Evolutionary conservation across 768 basidiomycete genomes (phyloP).

Genomic region (Cyathus striatus): DNA sequence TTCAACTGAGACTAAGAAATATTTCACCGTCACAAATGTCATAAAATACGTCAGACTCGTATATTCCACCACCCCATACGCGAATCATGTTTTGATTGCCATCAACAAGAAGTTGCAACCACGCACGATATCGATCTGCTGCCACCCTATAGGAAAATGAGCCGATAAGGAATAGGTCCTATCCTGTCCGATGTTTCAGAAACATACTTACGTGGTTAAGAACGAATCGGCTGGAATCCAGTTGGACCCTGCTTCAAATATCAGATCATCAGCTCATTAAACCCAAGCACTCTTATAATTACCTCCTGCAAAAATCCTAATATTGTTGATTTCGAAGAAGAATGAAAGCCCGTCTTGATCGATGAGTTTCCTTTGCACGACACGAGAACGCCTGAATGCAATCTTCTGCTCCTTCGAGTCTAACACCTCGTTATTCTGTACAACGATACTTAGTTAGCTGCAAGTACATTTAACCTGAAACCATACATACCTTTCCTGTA

Average conservation of each 20-base stretch:
- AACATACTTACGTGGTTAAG: slow-evolving; percentile 73
- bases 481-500: slow-evolving; percentile 42
- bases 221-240: slow-evolving; percentile 96
- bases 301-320: slow-evolving; percentile 87
- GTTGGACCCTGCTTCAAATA: slow-evolving; percentile 55
- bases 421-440: slow-evolving; percentile 44
- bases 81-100: slow-evolving; percentile 93
- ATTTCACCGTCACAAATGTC: slow-evolving; percentile 72
- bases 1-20: no score
- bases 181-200: background rate
- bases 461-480: background rate
- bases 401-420: slow-evolving; percentile 55
- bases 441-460: background rate
- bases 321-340: slow-evolving; percentile 87
- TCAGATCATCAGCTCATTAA: background rate
- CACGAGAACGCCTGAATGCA: slow-evolving; percentile 71
- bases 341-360: slow-evolving; percentile 80
- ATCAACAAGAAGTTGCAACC: slow-evolving; percentile 80
- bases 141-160: slow-evolving; percentile 27
- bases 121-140: slow-evolving; percentile 60
- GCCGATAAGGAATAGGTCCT: background rate
- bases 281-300: slow-evolving; percentile 6
- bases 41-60: slow-evolving; percentile 80
- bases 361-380: slow-evolving; percentile 77
- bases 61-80: slow-evolving; percentile 93